Base-by-base conservation (phyloP, 768 basidiomycete species). In the Auricularia sp. region DNA sequence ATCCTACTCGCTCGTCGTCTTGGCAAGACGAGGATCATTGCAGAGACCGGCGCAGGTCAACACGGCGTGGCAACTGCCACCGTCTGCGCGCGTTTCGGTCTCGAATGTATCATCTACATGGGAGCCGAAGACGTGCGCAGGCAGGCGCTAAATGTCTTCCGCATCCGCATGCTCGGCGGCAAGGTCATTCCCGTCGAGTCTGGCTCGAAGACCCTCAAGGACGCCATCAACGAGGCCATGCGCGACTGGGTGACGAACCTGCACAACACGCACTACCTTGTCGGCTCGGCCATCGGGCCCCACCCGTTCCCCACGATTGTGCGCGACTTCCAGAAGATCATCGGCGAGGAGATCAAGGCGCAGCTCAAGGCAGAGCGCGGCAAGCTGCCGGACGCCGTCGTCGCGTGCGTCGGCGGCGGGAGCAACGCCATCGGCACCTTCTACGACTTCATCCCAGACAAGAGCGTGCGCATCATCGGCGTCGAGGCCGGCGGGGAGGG, bases 271-370 rank as follows among this genome's bases (percentile, higher is more conserved):
- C 94, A 98, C 76, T 99, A 98, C 77, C 85, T 98, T 68, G 92
- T 99, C 67, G 97, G 97, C 36, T 98, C 95, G 16, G 93, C 87
- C 53, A 98, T 99, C 68, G 97, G 97, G 16, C 97, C 97, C 3
- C 95, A 98, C 74, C 97, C 97, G 2, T 98, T 99, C 86, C 97
- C 97, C 1, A 98, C 97, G 23, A 92, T 99, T 65, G 97, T 99
- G 53, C 88, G 97, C 59, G 97, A 99, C 75, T 98, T 95, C 84
- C 97, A 99, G 73, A 87, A 87, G 68, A 84, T 98, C 43, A 99
- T 99, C 68, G 89, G 96, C 2, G 79, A 87, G 72, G 97, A 99
- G 77, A 97, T 98, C 78, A 98, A 93, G 76, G 77, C 77, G 18
- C 97, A 98, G 75, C 74, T 98, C 67, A 74, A 83, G 62, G 87